Base-by-base conservation (phyloP, 352 stramenopile species). In the Pythium phragmitis region DNA sequence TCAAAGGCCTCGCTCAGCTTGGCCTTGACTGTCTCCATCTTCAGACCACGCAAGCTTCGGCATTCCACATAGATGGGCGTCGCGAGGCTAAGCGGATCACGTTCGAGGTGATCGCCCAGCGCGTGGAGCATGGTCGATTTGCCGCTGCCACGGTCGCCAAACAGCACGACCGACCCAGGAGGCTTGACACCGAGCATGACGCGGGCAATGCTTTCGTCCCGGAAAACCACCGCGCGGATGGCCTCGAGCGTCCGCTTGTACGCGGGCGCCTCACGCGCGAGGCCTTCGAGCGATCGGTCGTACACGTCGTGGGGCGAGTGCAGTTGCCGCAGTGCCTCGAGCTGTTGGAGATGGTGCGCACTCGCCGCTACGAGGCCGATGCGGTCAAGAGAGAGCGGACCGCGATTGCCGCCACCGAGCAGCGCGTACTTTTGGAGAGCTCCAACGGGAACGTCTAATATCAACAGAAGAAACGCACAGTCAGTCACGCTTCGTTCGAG, bases 11-110 rank as follows among this genome's bases (percentile, higher is more conserved):
- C 77, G 8, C 57, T 79, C 7, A 96, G 41, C 17, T 76, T 76
- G n/a, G 65, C 57, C 65, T 94, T 92, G 9, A 96, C 86, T 14
- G 73, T 76, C 26, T 94, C 79, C 88, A 96, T 96, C 68, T 94
- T 96, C n/a, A 89, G 65, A 11, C 88, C 88, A 30, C 85, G 79
- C 51, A 96, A 70, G 43, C 81, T 80, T 8, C 86, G 74, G 54
- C 88, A 96, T 2, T 91, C 75, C 1, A 93, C 67, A 16, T 72
- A 70, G 30, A 85, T 67, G 28, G 75, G 81, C 17, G 75, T 70
- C 17, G 73, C 79, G 47, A 81, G 68, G 43, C 74, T 77, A 16
- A 70, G 65, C 8, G 63, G 61, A 36, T 75, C 74, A 2, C 47
- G 57, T 42, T 68, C 42, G 21, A 87, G 28, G 28, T 85, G 60